Evolutionary conservation across 2,329 filamentous ascomycete species (phyloP), one percentile per base, ranked within the genome.

Genomic region (Pseudogymnoascus sp.): DNA sequence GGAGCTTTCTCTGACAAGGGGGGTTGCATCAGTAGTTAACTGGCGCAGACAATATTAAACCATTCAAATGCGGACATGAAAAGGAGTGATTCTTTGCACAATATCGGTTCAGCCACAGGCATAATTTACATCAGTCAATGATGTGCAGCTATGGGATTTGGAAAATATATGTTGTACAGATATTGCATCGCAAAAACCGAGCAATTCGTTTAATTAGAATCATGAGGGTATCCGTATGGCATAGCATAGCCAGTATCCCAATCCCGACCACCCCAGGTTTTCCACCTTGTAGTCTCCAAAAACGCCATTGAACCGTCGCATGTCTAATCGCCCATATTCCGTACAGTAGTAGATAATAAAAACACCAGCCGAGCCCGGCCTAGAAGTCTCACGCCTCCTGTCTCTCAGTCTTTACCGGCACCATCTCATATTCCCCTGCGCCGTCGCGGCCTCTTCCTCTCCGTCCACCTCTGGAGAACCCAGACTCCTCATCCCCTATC

Each of bases 351-450:
- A 53, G 14, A 53, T 50, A 50, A 25, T 9, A 50, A 53, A 14
- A 47, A 59, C 14, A 38, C 57, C 58, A 15, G 25, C 22, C 12
- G 11, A 37, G 30, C 58, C 18, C 30, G 9, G 30, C 22, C 22
- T 12, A 39, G 18, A 37, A 25, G 6, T 9, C 58, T 63, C 59
- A 65, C n/a, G 60, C 65, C 35, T 62, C 62, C 30, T 67, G 68
- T 20, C 62, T 69, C 28, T 71, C 69, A 7, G 65, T 71, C 62
- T 80, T 80, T 69, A 84, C 76, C 39, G 77, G 75, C 8, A 82
- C 80, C 84, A 89, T 87, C 72, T 89, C 86, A 72, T 88, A 89
- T 64, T 84, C 82, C 11, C 80, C 82, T 0, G 74, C 78, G 0
- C 80, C 79, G 64, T 84, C 82, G 59, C 79, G 75, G 0, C 80